Conservation (phyloP, 768 basidiomycete genomes). For the Arthromyces matolae region DNA sequence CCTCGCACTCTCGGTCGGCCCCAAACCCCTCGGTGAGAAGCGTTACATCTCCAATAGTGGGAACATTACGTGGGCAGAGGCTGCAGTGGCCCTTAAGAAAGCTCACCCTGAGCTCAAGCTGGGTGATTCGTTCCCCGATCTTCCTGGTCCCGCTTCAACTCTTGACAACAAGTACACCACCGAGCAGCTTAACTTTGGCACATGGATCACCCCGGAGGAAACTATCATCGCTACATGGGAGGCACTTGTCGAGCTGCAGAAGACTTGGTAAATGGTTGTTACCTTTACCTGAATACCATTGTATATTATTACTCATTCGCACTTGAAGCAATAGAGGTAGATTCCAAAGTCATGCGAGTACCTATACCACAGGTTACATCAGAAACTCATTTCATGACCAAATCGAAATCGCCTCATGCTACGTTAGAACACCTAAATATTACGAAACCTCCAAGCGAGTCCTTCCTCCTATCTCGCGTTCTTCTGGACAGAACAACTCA, state of each 20-base stretch:
- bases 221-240: constrained; percentile 26
- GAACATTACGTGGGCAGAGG: constrained; percentile 29
- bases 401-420: no score
- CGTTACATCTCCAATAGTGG: constrained; percentile 28
- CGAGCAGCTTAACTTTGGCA: constrained; percentile 23
- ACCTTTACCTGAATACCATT: no score
- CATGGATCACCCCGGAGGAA: constrained; percentile 23
- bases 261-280: constrained; percentile 20
- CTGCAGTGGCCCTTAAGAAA: constrained; percentile 23
- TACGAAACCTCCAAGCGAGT: no score
- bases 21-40: constrained; percentile 20
- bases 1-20: constrained; percentile 26
- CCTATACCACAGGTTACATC: no score
- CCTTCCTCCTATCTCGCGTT: no score
- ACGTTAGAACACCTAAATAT: no score
- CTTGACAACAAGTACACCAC: constrained; percentile 25
- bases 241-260: constrained; percentile 22
- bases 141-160: constrained; percentile 22
- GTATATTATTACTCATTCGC: no score
- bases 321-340: no score
- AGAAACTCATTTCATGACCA: no score
- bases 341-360: no score
- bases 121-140: constrained; percentile 13
- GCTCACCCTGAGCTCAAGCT: constrained; percentile 19
- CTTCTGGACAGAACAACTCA: no score